Conservation (phyloP, 805 yeast species). For the Candida ortonii region DNA sequence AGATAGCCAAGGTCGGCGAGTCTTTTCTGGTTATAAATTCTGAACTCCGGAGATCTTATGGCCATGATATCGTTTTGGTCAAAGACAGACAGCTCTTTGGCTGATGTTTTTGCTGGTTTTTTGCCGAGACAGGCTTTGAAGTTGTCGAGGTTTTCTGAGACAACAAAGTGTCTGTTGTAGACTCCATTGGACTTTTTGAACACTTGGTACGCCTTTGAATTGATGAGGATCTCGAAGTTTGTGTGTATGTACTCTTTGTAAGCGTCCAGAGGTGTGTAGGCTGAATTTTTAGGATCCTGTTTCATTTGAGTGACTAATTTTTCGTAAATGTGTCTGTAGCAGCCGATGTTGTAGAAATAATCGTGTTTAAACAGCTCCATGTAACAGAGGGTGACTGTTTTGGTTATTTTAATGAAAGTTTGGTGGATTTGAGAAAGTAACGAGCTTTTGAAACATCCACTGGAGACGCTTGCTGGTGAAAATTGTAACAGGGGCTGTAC, state of each 20-base stretch:
- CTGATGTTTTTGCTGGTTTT: conserved; percentile 7
- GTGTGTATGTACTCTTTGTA: conserved; percentile 11
- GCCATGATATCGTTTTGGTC: conserved; percentile 11
- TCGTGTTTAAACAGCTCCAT: conserved; percentile 15
- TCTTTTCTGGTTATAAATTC: conserved; percentile 23
- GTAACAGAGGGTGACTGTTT: conserved; percentile 4
- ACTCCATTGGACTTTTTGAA: conserved; percentile 15
- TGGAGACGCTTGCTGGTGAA: conserved; percentile 12
- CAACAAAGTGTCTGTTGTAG: conserved; percentile 10
- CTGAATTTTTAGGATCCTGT: too few species aligned
- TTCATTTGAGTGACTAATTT: conserved; percentile 4
- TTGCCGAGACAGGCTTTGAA: too few species aligned
- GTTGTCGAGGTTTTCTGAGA: conserved; percentile 7
- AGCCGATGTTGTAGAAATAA: conserved; percentile 11
- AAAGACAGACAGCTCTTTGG: conserved; percentile 1
- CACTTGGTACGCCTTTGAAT: conserved; percentile 17
- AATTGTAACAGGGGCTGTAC: conserved; percentile 11
- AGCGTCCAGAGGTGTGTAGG: too few species aligned
- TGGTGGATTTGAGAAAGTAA: conserved; percentile 8
- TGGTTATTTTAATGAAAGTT: conserved; percentile 2
- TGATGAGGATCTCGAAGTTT: conserved; percentile 15
- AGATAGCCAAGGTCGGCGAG: conserved; percentile 20
- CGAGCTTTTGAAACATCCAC: conserved; percentile 17
- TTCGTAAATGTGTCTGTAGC: conserved; percentile 7
- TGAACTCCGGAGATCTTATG: conserved; percentile 22